Evolutionary conservation across 1,284 basidiomycete genomes (phyloP), one percentile per base, ranked within the genome.

Genomic region (Mycosarcoma maydis): DNA sequence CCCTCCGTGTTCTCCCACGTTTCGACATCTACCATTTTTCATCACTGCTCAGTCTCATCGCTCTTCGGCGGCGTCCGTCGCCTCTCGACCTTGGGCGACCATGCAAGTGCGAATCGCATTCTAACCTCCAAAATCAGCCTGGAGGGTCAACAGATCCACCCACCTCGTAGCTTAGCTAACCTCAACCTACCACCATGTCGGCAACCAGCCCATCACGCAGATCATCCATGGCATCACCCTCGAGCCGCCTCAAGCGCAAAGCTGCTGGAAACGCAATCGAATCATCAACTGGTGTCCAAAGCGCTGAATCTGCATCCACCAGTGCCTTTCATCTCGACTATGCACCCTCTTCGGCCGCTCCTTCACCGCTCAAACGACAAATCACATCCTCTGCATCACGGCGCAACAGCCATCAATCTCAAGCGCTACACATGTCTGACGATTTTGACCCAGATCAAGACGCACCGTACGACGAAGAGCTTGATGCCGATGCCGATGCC

Each of bases 401-500:
- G 19, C 61, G 51, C 14, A 43, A 53, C 17, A 57, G 46, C 13
- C 41, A 51, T n/a, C 42, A 50, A 14, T 4, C 43, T 9, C 60
- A 54, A 37, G 57, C 60, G 0, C 57, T 64, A 19, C 60, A 49
- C 32, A 49, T 64, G 16, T 27, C 60, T n/a, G 46, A 49, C 16
- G 48, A 55, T 19, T 20, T 27, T 22, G 48, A 56, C 4, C 44
- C 46, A 13, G 52, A 64, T 16, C 27, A 50, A 27, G 59, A 57
- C 27, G 59, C 46, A 0, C 43, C 45, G 3, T 59, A 60, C 23
- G 64, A 67, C 45, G 47, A 59, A 29, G 57, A 55, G 7, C 56
- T 59, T 20, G 62, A 66, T 33, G 51, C 51, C 1, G 62, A 59
- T 22, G 62, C 46, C 32, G 62, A 66, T 33, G 51, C 51, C 1